Evolutionary conservation across 768 basidiomycete species (phyloP).

Genomic region (Albatrellus ellisii): DNA sequence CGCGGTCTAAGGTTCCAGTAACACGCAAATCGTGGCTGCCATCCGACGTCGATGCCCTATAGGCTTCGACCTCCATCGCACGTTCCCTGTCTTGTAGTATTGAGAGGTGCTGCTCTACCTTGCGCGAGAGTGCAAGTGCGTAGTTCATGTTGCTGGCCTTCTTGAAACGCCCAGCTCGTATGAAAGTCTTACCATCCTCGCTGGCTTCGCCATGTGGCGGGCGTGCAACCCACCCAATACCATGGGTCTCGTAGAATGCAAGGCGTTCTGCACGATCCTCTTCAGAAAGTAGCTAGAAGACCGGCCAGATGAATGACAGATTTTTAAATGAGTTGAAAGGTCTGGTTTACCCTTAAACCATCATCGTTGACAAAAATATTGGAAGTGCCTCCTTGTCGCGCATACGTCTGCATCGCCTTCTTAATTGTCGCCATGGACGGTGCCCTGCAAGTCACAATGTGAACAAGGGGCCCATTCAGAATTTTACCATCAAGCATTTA

Average conservation of each 20-base stretch:
- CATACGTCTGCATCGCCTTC: slow-evolving; percentile 49
- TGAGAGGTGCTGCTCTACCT: slow-evolving; percentile 23
- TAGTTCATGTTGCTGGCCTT: slow-evolving; percentile 42
- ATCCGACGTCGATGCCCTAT: slow-evolving; percentile 17
- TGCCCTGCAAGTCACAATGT: slow-evolving; percentile 16
- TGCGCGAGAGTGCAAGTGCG: slow-evolving; percentile 21
- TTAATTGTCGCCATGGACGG: slow-evolving; percentile 43
- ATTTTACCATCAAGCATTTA: slow-evolving; percentile 23
- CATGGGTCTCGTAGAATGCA: slow-evolving; percentile 41
- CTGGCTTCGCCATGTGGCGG: slow-evolving; percentile 31
- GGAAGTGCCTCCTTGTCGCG: slow-evolving; percentile 49
- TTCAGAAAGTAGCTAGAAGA: slow-evolving; percentile 21
- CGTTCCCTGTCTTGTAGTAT: slow-evolving; percentile 11
- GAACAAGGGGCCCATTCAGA: neutral
- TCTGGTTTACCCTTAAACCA: slow-evolving; percentile 31
- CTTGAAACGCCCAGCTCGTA: slow-evolving; percentile 37
- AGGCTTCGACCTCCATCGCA: slow-evolving; percentile 5
- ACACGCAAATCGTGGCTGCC: slow-evolving; percentile 15
- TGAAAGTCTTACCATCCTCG: slow-evolving; percentile 24
- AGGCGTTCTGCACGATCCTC: slow-evolving; percentile 34
- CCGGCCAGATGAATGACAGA: neutral
- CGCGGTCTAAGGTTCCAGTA: slow-evolving; percentile 12
- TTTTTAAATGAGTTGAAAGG: neutral
- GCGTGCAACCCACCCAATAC: slow-evolving; percentile 47
- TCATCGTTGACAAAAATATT: slow-evolving; percentile 51